Evolutionary conservation across 1,284 basidiomycete genomes (phyloP), one percentile per base, ranked within the genome.

Genomic region (Pholiota adiposa): DNA sequence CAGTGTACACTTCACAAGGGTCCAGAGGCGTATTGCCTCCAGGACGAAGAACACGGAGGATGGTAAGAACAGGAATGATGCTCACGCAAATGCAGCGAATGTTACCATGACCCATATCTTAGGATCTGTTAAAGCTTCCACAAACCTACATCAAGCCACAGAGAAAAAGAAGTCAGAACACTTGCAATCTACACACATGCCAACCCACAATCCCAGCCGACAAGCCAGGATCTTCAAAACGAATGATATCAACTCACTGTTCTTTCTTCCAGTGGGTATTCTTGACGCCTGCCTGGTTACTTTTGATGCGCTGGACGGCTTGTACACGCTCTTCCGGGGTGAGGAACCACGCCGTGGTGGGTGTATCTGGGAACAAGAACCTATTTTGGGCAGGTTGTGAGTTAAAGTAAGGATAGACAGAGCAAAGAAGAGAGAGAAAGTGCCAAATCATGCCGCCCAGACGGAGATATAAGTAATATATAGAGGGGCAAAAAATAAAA

Each of bases 191-290:
- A 11, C 6, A 33, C 18, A 27, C 33, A 29, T 31, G 5, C 18
- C 21, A 40, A 51, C 25, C n/a, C 36, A 51, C 38, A 41, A 14
- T 51, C 3, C 40, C 19, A 23, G 34, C 51, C 50, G 53, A 44
- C 33, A 38, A 43, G n/a, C 34, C 40, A 61, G 46, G 49, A 51
- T 54, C 55, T 62, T 63, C 16, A n/a, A 27, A 36, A 40, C 18
- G 36, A 41, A 43, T 21, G 36, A 36, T 19, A n/a, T 55, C 58
- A 19, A 34, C 85, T 64, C 60, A 90, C 86, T 93, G 91, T 43
- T 90, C 86, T 56, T 72, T 79, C 75, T 93, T 93, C 85, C 90
- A 93, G 48, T 78, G 79, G 69, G 93, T 92, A 72, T 90, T 92
- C 73, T 92, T 89, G 11, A 90, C 78, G 61, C 89, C 90, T 11